phyloP scores from a whole-genome alignment of 2,329 filamentous ascomycete genomes.

The Talaromyces sp. region DNA sequence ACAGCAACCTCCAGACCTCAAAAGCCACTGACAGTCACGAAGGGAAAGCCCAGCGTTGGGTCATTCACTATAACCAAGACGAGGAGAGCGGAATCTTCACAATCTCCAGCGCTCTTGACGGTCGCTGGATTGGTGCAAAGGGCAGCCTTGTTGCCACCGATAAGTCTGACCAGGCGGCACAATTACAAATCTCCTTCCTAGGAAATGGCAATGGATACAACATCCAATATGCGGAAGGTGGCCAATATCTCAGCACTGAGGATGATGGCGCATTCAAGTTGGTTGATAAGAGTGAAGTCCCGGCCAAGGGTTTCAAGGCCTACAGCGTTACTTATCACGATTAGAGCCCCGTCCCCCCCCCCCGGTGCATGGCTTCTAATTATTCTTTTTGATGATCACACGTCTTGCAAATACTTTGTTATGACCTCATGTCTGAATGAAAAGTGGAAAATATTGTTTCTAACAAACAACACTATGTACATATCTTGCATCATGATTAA shows the following conservation, averaged over 20 bases:
- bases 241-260: conserved; percentile 24
- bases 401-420: no score
- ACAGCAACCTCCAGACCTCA: conserved; percentile 19
- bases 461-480: no score
- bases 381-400: not conserved
- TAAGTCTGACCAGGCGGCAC: conserved; percentile 24
- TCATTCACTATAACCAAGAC: conserved; percentile 47
- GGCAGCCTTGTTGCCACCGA: conserved; percentile 22
- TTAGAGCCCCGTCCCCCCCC: not conserved
- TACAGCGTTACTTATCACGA: conserved; percentile 40
- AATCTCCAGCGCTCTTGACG: conserved; percentile 47
- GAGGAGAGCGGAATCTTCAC: conserved; percentile 41
- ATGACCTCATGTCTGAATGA: no score
- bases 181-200: conserved; percentile 37
- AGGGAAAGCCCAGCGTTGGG: conserved; percentile 52
- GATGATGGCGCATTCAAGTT: conserved; percentile 11
- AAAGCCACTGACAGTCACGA: conserved; percentile 41
- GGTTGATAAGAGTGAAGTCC: not conserved
- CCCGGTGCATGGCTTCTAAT: no score
- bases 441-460: no score
- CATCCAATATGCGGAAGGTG: conserved; percentile 30
- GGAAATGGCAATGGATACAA: conserved; percentile 40
- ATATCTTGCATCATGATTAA: no score
- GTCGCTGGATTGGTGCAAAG: conserved; percentile 10
- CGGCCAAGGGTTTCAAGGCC: conserved; percentile 26